These are phyloP conservation scores for Quercus gilva DNA, from an alignment of 306 rosid genomes.

Conservation along the genomic window DNA sequence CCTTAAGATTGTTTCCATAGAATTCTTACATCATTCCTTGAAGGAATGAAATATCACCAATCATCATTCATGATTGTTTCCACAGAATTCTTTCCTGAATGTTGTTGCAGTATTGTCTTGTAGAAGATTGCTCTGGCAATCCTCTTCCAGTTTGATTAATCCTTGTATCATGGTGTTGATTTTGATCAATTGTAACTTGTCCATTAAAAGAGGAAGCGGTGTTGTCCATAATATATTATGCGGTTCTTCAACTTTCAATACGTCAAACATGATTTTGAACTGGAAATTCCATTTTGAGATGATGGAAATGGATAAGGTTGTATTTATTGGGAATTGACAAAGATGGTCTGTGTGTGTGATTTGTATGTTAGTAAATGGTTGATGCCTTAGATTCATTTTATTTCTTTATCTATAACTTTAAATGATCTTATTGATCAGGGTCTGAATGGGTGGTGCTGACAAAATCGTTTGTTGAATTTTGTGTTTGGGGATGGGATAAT, in stretches of 20 bases:
- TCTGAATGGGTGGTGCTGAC: constrained; percentile 73
- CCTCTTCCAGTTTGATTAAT: neutral
- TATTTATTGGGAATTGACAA: neutral
- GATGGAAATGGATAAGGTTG: neutral
- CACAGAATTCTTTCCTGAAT: neutral
- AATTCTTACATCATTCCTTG: neutral
- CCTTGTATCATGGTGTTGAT: neutral
- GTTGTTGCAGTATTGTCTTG: neutral
- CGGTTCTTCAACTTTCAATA: neutral
- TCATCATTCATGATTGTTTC: neutral
- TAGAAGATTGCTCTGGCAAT: neutral
- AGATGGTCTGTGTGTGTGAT: too few species aligned
- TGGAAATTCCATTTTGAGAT: neutral
- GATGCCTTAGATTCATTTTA: constrained; percentile 5
- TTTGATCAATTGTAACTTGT: neutral
- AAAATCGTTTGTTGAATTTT: constrained; percentile 68
- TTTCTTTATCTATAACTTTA: neutral
- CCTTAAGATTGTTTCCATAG: neutral
- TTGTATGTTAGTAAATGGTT: neutral
- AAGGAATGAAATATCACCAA: neutral
- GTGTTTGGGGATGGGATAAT: constrained; percentile 90
- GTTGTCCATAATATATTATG: neutral
- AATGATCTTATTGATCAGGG: constrained; percentile 43
- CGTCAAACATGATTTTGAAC: neutral
- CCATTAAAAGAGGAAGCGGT: neutral